phyloP scores from a whole-genome alignment of 2,329 filamentous ascomycete genomes.

The Talaromyces sp. region DNA sequence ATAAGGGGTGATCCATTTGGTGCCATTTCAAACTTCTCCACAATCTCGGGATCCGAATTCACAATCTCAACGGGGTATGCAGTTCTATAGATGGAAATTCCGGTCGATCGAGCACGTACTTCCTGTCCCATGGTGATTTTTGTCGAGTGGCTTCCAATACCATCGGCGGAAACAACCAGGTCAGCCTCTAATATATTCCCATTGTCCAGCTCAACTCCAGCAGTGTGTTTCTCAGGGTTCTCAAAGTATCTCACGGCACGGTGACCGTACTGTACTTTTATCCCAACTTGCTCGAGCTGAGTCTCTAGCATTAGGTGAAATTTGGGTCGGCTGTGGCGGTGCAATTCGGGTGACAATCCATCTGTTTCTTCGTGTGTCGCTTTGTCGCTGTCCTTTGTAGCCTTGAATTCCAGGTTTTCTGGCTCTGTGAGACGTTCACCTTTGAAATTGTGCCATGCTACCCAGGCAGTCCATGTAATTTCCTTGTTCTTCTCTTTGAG shows the following conservation, averaged over 20 bases:
- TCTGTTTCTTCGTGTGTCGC: background rate
- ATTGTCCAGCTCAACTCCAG: conserved; percentile 15
- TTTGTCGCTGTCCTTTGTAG: background rate
- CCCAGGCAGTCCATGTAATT: conserved; percentile 1
- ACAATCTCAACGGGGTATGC: conserved; percentile 13
- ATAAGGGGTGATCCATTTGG: conserved; percentile 3
- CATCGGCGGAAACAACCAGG: conserved; percentile 27
- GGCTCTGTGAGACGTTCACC: conserved; percentile 5
- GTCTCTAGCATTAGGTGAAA: conserved; percentile 8
- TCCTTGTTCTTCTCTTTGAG: conserved; percentile 7
- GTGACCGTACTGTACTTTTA: conserved; percentile 8
- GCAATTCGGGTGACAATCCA: background rate
- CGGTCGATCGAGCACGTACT: conserved; percentile 17
- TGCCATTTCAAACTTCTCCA: background rate
- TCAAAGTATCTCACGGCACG: conserved; percentile 1
- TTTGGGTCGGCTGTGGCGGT: conserved; percentile 4
- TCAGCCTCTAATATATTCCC: conserved; percentile 21
- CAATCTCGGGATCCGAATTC: background rate
- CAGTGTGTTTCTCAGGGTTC: conserved; percentile 2
- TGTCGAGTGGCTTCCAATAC: conserved; percentile 23
- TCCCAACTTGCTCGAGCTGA: conserved; percentile 1
- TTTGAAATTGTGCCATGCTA: conserved; percentile 8
- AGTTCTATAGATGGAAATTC: conserved; percentile 18
- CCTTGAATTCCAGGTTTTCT: background rate
- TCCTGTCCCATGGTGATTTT: conserved; percentile 16